phyloP scores from a whole-genome alignment of 1,284 basidiomycete genomes.

The Leccinum subspadiceum region DNA sequence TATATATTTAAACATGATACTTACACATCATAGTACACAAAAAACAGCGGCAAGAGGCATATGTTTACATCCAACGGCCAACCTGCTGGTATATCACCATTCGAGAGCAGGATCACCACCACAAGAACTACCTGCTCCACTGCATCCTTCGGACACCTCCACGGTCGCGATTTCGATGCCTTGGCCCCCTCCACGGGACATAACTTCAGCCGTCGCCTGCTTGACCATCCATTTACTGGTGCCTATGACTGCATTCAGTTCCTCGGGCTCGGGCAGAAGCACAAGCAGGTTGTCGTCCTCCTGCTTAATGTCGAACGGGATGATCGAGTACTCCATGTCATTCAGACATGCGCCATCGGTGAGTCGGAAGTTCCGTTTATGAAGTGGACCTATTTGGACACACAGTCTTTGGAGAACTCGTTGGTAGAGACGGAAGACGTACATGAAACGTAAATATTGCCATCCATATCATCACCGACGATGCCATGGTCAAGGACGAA shows the following conservation, averaged over 20 bases:
- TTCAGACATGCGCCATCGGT: slow-evolving; percentile 60
- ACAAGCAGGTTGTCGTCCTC: slow-evolving; percentile 50
- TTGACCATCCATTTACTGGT: slow-evolving; percentile 64
- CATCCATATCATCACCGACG: slow-evolving; percentile 57
- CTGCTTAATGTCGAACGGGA: slow-evolving; percentile 61
- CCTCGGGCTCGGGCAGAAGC: slow-evolving; percentile 55
- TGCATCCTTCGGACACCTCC: slow-evolving; percentile 1
- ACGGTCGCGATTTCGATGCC: slow-evolving; percentile 45
- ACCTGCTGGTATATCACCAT: slow-evolving; percentile 14
- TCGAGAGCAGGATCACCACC: slow-evolving; percentile 20
- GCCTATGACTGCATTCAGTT: slow-evolving; percentile 65
- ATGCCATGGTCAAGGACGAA: slow-evolving; percentile 75
- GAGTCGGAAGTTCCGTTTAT: slow-evolving; percentile 71
- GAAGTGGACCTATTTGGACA: slow-evolving; percentile 52
- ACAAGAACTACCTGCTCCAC: not conserved
- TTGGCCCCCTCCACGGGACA: slow-evolving; percentile 41
- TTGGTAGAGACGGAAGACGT: slow-evolving; percentile 16
- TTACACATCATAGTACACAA: not conserved
- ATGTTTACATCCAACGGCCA: not conserved
- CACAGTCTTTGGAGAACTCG: not conserved
- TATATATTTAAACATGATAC: not conserved
- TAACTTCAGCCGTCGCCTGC: slow-evolving; percentile 49
- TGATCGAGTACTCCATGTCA: slow-evolving; percentile 62
- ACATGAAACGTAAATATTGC: slow-evolving; percentile 47
- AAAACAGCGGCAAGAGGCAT: not conserved